Evolutionary conservation across 768 basidiomycete species (phyloP), one percentile per base, ranked within the genome.

Genomic region (Rhodotorula babjevae): DNA sequence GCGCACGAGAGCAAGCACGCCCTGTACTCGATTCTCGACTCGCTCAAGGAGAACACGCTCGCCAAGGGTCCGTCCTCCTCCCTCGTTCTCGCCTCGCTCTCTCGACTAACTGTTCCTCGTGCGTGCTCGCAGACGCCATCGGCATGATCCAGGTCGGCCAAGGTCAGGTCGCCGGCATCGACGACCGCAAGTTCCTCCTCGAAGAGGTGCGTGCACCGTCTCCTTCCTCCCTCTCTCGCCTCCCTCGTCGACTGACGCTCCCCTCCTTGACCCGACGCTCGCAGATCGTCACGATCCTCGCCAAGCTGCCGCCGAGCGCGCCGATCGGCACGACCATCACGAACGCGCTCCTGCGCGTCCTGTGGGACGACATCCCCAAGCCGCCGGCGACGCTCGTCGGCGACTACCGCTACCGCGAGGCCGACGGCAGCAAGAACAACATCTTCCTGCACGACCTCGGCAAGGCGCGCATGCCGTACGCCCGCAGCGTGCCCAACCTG

Each of bases 361-460:
- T 76, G 33, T 76, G 75, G 75, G 87, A 88, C 71, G 91, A 91
- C 80, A 85, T 92, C 49, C 89, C 90, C 36, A 63, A 74, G 55
- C 73, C 73, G n/a, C 65, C 65, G 18, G 42, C 56, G 58, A 55
- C 66, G 8, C 67, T 61, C 69, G 69, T 71, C 58, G 73, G 73
- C n/a, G 36, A 59, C 52, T 18, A 31, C 49, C 58, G 27, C 10
- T 88, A 82, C 76, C 87, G 92, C 47, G 79, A 85, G 1, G 88
- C 90, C 8, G 92, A 93, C 80, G 92, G 92, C 14, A 86, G 87
- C 8, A 81, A 82, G 79, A 93, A 94, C 82, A 93, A 92, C 77
- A 83, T 87, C 58, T 83, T 84, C 65, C 79, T 83, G 50, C 91
- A 91, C 4, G 83, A 87, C 69, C 80, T 93, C 82, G 92, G 92